Conservation (phyloP, 2,329 filamentous ascomycete species). For the Calonectria hawksworthii region DNA sequence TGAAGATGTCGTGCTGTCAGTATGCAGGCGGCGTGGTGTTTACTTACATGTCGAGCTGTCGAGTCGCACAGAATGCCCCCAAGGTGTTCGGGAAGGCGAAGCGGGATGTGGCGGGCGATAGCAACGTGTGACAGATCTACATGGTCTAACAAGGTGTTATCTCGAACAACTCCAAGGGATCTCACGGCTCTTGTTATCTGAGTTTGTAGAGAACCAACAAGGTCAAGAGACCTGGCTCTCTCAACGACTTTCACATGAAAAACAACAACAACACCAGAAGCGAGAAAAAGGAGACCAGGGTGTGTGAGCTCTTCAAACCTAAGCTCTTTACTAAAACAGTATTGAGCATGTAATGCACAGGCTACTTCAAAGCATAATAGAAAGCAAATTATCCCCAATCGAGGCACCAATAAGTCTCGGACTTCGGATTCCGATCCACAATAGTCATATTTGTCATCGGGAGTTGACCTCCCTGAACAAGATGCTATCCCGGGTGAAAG, state of each 20-base stretch:
- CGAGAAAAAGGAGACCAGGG: constrained; percentile 6
- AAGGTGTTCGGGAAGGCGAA: neutral
- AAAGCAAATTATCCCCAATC: constrained; percentile 16
- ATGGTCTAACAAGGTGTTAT: neutral
- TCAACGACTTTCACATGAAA: constrained; percentile 40
- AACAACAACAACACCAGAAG: neutral
- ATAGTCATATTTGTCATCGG: constrained; percentile 1
- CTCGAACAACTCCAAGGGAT: neutral
- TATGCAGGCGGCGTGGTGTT: neutral
- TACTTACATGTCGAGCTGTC: neutral
- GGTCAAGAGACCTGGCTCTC: neutral
- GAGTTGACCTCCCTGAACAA: neutral
- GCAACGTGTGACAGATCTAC: neutral
- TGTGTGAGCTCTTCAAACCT: constrained; percentile 18
- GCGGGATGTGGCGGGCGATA: neutral
- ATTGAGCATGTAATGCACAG: constrained; percentile 39
- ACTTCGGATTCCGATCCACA: neutral
- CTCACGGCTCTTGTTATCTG: neutral
- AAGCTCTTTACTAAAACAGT: constrained; percentile 31
- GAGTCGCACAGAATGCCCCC: constrained; percentile 10
- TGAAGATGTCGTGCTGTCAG: constrained; percentile 1
- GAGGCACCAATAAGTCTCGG: constrained; percentile 24
- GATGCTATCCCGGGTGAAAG: neutral
- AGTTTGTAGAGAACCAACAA: neutral
- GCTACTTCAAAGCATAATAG: constrained; percentile 25